Evolutionary conservation across 73 alveolate genomes (phyloP).

Genomic region (Paramecium biaurelia): DNA sequence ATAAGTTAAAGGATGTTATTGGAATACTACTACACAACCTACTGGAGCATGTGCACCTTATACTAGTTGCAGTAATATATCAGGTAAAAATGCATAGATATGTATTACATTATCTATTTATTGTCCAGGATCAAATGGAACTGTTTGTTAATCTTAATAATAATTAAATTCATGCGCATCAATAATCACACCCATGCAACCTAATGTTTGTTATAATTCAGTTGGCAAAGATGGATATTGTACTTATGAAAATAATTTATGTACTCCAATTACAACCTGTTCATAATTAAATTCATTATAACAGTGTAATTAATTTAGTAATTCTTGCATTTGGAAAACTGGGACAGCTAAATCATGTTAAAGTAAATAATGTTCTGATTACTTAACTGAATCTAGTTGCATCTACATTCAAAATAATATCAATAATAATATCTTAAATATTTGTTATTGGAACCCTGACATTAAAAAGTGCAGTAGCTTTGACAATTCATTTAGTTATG

Average conservation of each 20-base stretch:
- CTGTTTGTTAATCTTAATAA: background rate
- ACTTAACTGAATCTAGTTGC: background rate
- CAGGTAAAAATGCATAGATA: background rate
- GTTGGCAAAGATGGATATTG: background rate
- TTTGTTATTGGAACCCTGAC: background rate
- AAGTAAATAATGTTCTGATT: background rate
- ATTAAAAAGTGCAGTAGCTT: background rate
- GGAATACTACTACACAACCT: background rate
- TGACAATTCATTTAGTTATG: background rate
- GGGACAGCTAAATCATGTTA: background rate
- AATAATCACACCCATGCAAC: background rate
- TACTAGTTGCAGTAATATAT: background rate
- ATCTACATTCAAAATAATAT: background rate
- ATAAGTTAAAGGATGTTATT: background rate
- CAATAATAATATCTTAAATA: background rate
- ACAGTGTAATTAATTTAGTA: background rate
- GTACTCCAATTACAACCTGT: background rate
- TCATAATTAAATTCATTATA: background rate
- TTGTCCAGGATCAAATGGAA: conserved; percentile 20
- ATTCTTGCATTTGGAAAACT: background rate
- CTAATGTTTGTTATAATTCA: background rate
- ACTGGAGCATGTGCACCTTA: background rate
- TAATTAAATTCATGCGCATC: background rate
- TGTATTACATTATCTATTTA: background rate
- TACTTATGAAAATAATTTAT: background rate